These are phyloP conservation scores for Tolypocladium endophyticum DNA, from an alignment of 2,329 filamentous ascomycete genomes.

Conservation along the genomic window DNA sequence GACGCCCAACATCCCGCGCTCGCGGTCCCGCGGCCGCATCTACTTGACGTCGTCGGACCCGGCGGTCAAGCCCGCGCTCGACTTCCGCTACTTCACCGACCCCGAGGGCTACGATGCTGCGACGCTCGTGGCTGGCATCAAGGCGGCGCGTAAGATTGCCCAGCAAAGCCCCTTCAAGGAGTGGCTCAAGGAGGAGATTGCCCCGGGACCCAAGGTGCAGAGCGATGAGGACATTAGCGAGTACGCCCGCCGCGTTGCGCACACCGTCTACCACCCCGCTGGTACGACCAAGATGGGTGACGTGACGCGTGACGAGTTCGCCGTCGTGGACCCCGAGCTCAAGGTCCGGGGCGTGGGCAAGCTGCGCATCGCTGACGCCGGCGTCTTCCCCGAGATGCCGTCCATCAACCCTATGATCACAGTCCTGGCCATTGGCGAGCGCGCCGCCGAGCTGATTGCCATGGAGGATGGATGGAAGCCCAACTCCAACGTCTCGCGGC, in stretches of 20 bases:
- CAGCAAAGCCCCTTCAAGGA: slow-evolving; percentile 66
- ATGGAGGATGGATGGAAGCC: slow-evolving; percentile 50
- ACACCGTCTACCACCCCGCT: slow-evolving; percentile 84
- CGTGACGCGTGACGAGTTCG: slow-evolving; percentile 52
- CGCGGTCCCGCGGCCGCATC: slow-evolving; percentile 65
- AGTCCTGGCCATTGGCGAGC: slow-evolving; percentile 73
- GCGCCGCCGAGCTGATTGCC: slow-evolving; percentile 69
- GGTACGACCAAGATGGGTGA: slow-evolving; percentile 90
- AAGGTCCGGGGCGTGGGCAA: slow-evolving; percentile 62
- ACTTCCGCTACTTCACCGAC: slow-evolving; percentile 86
- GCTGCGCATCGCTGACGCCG: slow-evolving; percentile 73
- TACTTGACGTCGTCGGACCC: slow-evolving; percentile 71
- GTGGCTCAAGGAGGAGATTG: slow-evolving; percentile 76
- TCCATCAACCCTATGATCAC: slow-evolving; percentile 88
- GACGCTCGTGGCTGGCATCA: slow-evolving; percentile 67
- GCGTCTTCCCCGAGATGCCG: slow-evolving; percentile 80
- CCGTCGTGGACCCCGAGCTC: slow-evolving; percentile 70
- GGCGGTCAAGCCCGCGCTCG: slow-evolving; percentile 67
- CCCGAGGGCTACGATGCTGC: slow-evolving; percentile 76
- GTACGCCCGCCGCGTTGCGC: slow-evolving; percentile 71
- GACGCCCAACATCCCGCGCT: slow-evolving; percentile 82
- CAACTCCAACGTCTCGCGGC: slow-evolving; percentile 16
- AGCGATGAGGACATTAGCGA: slow-evolving; percentile 72
- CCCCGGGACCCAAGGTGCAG: slow-evolving; percentile 62
- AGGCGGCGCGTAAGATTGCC: slow-evolving; percentile 67